Evolutionary conservation across 1,139 yeast genomes (phyloP).

Genomic region (Hyphopichia fennica): DNA sequence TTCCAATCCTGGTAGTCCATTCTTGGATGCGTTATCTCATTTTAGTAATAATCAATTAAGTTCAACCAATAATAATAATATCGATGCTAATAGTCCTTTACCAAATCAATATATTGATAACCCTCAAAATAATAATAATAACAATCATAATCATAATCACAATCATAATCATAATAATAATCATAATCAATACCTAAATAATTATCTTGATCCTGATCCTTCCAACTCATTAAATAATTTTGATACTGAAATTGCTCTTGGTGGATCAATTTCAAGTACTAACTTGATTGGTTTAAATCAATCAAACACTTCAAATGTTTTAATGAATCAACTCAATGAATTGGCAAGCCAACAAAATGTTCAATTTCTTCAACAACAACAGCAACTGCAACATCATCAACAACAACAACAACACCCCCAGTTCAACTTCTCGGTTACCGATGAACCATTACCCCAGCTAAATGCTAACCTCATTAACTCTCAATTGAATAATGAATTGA

Average conservation of each 20-base stretch:
- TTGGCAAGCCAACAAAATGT: background rate
- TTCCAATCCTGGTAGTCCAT: slow-evolving; percentile 42
- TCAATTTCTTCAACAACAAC: slow-evolving; percentile 6
- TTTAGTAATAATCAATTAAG: slow-evolving; percentile 18
- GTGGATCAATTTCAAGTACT: slow-evolving; percentile 41
- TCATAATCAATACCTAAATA: slow-evolving; percentile 4
- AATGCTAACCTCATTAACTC: slow-evolving; percentile 2
- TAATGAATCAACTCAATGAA: background rate
- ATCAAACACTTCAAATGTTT: background rate
- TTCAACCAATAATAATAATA: background rate
- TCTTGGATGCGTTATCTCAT: slow-evolving; percentile 39
- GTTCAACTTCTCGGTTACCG: slow-evolving; percentile 13
- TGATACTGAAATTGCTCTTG: slow-evolving; percentile 39
- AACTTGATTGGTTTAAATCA: slow-evolving; percentile 25
- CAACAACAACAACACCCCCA: slow-evolving; percentile 4
- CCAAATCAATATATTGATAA: background rate
- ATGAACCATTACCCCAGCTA: slow-evolving; percentile 3
- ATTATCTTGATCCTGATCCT: slow-evolving; percentile 10
- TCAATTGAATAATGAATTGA: slow-evolving; percentile 6
- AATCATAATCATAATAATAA: slow-evolving; percentile 9
- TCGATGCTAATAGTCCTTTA: slow-evolving; percentile 8
- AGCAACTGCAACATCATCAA: background rate
- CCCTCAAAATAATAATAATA: background rate
- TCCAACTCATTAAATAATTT: slow-evolving; percentile 16
- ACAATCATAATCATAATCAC: background rate